Conservation (phyloP, 257 asterid species). For the Scutellaria barbata region DNA sequence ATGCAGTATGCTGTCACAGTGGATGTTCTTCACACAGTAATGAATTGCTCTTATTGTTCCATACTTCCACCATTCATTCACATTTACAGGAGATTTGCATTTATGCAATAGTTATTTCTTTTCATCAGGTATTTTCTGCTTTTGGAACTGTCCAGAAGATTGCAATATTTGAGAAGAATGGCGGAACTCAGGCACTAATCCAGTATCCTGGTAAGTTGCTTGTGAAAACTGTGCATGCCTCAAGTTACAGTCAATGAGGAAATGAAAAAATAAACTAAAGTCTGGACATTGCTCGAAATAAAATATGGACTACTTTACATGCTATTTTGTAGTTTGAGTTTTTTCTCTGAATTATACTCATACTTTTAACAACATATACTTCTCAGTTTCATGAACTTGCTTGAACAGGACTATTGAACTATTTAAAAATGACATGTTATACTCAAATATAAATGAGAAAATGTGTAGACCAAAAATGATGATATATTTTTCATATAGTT, state of each 20-base stretch:
- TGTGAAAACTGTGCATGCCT: constrained; percentile 17
- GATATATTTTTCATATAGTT: too few species aligned
- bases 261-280: neutral
- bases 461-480: too few species aligned
- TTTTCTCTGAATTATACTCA: neutral
- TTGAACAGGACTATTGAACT: too few species aligned
- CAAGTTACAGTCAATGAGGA: constrained; percentile 17
- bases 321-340: constrained; percentile 9
- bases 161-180: constrained; percentile 89
- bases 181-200: constrained; percentile 81
- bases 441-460: too few species aligned
- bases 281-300: constrained; percentile 16
- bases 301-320: neutral
- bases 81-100: neutral
- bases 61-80: neutral
- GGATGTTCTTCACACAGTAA: constrained; percentile 75
- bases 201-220: constrained; percentile 78
- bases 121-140: constrained; percentile 74
- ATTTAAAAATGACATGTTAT: too few species aligned
- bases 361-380: neutral
- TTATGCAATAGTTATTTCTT: constrained; percentile 19
- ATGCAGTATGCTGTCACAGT: constrained; percentile 85
- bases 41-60: constrained; percentile 25
- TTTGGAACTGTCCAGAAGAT: constrained; percentile 83
- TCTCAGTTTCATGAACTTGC: too few species aligned